Evolutionary conservation across 495 filamentous ascomycete genomes (phyloP).

Genomic region (Aspergillus sclerotioniger): DNA sequence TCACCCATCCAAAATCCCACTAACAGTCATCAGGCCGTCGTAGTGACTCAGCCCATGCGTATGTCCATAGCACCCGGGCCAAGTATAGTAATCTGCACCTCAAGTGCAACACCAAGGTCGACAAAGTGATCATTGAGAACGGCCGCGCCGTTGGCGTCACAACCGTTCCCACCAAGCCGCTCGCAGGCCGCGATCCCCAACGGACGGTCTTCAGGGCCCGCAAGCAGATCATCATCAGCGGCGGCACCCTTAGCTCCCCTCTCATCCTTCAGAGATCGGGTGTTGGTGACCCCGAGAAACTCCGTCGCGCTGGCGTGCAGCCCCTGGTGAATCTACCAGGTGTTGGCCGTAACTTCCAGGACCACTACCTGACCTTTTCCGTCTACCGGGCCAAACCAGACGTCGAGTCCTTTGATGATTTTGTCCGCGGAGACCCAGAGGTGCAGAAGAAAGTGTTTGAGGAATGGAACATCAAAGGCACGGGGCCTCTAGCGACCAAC

Average conservation of each 20-base stretch:
- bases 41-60: constrained; percentile 74
- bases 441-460: constrained; percentile 68
- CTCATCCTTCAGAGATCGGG: constrained; percentile 75
- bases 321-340: constrained; percentile 76
- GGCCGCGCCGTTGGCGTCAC: constrained; percentile 63
- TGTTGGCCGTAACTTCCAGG: constrained; percentile 80
- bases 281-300: constrained; percentile 69
- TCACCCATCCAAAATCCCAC: constrained; percentile 8
- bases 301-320: constrained; percentile 66
- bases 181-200: constrained; percentile 45
- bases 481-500: constrained; percentile 77
- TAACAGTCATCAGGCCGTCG: constrained; percentile 29
- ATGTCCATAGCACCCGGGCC: constrained; percentile 66
- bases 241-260: constrained; percentile 76
- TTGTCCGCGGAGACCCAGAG: constrained; percentile 69
- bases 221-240: constrained; percentile 76
- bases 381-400: constrained; percentile 74
- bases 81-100: constrained; percentile 71
- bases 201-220: constrained; percentile 63
- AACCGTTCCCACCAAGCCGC: constrained; percentile 54
- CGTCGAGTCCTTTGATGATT: constrained; percentile 78
- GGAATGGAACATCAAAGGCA: constrained; percentile 78
- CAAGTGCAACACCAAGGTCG: constrained; percentile 77
- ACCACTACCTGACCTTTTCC: constrained; percentile 81
- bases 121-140: constrained; percentile 74